These are phyloP conservation scores for Gossypium anomalum DNA, from an alignment of 345 rosid genomes.

Conservation along the genomic window DNA sequence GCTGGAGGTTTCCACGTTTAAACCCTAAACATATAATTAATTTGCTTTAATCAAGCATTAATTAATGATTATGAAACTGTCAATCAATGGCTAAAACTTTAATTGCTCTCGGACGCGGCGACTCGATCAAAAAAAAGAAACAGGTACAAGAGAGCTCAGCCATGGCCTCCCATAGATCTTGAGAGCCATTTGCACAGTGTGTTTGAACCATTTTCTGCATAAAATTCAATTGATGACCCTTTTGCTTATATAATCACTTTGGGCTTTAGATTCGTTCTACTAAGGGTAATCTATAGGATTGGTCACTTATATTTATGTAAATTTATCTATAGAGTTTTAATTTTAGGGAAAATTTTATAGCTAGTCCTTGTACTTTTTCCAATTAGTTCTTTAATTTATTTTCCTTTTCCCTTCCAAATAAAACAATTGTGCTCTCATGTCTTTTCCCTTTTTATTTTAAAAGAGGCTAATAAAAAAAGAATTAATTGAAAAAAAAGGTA, in stretches of 20 bases:
- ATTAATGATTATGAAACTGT: background rate
- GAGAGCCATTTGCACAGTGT: constrained; percentile 25
- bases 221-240: background rate
- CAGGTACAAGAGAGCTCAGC: constrained; percentile 9
- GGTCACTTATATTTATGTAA: no score
- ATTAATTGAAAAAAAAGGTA: no score
- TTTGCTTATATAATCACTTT: no score
- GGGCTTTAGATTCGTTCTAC: background rate
- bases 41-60: background rate
- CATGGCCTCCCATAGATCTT: constrained; percentile 32
- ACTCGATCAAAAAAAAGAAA: constrained; percentile 17
- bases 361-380: no score
- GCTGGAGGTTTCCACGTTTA: constrained; percentile 30
- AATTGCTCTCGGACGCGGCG: constrained; percentile 29
- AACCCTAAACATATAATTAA: background rate
- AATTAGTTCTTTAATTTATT: no score
- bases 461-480: no score
- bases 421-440: no score
- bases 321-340: no score
- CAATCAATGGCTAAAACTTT: constrained; percentile 8
- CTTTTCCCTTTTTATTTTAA: no score
- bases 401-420: no score
- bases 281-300: background rate
- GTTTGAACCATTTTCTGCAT: constrained; percentile 4
- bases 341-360: no score